Conservation (phyloP, 805 yeast genomes). For the Nakazawaea ishiwadae region DNA sequence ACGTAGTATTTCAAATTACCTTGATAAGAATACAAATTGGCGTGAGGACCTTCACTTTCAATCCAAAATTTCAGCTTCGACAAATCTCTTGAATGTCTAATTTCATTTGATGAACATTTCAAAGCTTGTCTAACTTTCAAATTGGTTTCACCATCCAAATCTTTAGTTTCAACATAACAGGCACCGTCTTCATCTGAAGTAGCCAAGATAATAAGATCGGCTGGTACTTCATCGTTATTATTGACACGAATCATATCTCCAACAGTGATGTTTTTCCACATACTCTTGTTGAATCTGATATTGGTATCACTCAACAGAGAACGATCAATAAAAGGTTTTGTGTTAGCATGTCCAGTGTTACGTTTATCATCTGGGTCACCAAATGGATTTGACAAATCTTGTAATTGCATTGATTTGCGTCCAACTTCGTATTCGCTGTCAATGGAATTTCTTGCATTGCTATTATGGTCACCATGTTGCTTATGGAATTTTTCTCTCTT, state of each 20-base stretch:
- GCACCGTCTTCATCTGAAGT: slow-evolving; percentile 65
- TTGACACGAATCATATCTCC: slow-evolving; percentile 72
- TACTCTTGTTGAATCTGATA: slow-evolving; percentile 26
- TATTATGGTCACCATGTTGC: slow-evolving; percentile 16
- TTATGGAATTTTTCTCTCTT: slow-evolving; percentile 10
- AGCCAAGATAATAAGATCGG: slow-evolving; percentile 61
- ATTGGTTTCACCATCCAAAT: slow-evolving; percentile 74
- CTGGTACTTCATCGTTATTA: slow-evolving; percentile 76
- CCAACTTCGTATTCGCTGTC: slow-evolving; percentile 28
- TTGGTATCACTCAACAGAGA: slow-evolving; percentile 5
- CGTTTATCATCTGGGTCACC: slow-evolving; percentile 4
- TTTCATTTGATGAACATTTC: slow-evolving; percentile 41
- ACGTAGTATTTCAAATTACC: slow-evolving; percentile 56
- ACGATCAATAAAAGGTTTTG: slow-evolving; percentile 10
- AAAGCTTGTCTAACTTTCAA: slow-evolving; percentile 56
- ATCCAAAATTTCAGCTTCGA: slow-evolving; percentile 54
- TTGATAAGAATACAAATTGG: slow-evolving; percentile 58
- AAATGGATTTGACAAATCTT: slow-evolving; percentile 11
- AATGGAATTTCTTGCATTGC: slow-evolving; percentile 22
- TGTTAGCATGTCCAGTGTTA: background rate
- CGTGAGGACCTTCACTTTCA: slow-evolving; percentile 71
- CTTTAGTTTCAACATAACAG: slow-evolving; percentile 66
- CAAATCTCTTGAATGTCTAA: slow-evolving; percentile 56
- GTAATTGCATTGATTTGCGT: slow-evolving; percentile 15
- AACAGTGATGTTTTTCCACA: slow-evolving; percentile 67